Evolutionary conservation across 2,329 filamentous ascomycete species (phyloP).

Genomic region (Ceratocystiopsis sp.): DNA sequence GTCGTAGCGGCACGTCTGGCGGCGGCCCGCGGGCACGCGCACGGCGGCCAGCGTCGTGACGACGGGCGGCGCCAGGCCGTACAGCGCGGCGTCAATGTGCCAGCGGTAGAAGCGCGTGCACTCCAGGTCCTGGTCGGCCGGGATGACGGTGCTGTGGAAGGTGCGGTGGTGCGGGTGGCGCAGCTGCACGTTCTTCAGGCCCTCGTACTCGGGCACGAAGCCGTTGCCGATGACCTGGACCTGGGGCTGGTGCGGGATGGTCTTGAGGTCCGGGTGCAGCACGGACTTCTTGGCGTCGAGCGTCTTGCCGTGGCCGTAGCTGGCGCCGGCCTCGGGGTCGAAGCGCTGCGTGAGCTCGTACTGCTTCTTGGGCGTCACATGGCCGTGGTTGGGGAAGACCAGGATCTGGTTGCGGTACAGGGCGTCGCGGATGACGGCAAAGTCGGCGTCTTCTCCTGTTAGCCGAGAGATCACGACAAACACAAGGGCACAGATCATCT

Average conservation of each 20-base stretch:
- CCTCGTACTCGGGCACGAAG: constrained; percentile 50
- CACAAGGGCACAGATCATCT: background rate
- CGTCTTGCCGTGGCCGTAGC: constrained; percentile 62
- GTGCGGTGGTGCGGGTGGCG: constrained; percentile 62
- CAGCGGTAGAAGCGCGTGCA: constrained; percentile 50
- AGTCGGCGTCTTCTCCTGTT: constrained; percentile 37
- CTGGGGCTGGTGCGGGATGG: constrained; percentile 62
- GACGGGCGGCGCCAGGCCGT: constrained; percentile 54
- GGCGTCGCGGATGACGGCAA: constrained; percentile 43
- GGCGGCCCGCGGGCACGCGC: constrained; percentile 41
- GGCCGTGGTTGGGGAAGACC: constrained; percentile 50
- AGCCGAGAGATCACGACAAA: background rate
- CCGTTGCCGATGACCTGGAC: constrained; percentile 71
- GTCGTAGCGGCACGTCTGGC: constrained; percentile 47
- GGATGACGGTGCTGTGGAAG: constrained; percentile 51
- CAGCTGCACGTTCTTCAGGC: constrained; percentile 48
- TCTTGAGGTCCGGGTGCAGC: constrained; percentile 65
- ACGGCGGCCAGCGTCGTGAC: constrained; percentile 59
- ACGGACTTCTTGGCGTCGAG: constrained; percentile 45
- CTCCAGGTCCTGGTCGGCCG: constrained; percentile 28
- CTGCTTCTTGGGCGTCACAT: constrained; percentile 51
- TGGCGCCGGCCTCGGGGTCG: constrained; percentile 39
- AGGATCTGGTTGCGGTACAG: constrained; percentile 54
- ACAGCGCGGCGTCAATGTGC: constrained; percentile 66
- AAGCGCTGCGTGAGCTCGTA: constrained; percentile 59